These are phyloP conservation scores for Typha latifolia DNA, from an alignment of 176 grass and related monocot species.

Conservation along the genomic window DNA sequence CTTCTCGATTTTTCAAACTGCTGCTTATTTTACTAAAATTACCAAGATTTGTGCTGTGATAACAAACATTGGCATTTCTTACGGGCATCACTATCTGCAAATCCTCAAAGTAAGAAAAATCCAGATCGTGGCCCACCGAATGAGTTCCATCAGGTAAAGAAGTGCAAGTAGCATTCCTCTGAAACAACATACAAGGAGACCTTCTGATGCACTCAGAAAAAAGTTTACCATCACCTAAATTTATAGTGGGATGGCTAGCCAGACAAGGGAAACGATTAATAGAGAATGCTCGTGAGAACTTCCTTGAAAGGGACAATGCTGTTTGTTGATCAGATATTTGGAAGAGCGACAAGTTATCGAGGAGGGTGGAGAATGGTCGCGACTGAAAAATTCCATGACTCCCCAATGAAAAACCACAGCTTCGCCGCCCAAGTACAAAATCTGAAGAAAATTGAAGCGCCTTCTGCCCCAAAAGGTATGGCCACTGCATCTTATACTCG, in stretches of 20 bases:
- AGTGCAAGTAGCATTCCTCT: no score
- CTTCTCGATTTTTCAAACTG: slow-evolving; percentile 36
- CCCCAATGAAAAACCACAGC: neutral
- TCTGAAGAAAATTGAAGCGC: neutral
- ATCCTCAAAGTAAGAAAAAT: neutral
- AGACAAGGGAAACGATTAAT: no score
- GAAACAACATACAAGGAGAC: no score
- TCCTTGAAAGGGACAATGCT: neutral
- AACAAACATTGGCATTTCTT: neutral
- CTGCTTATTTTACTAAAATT: slow-evolving; percentile 33
- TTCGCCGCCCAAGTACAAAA: neutral
- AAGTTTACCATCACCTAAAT: no score
- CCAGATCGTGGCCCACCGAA: no score
- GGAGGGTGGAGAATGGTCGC: neutral
- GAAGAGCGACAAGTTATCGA: neutral
- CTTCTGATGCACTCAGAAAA: no score
- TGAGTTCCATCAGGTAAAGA: no score
- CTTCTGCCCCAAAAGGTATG: neutral
- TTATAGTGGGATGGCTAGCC: no score
- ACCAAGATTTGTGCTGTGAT: neutral
- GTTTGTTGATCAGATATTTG: neutral
- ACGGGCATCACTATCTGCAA: neutral
- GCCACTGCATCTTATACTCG: neutral
- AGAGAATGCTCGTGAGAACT: neutral
- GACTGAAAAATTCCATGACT: neutral